Percentiles rank a stretch among this genome's conserved stretches.
Evolutionary conservation across 176 grass and related monocot genomes (phyloP).

Genomic region (Oryza coarctata): DNA sequence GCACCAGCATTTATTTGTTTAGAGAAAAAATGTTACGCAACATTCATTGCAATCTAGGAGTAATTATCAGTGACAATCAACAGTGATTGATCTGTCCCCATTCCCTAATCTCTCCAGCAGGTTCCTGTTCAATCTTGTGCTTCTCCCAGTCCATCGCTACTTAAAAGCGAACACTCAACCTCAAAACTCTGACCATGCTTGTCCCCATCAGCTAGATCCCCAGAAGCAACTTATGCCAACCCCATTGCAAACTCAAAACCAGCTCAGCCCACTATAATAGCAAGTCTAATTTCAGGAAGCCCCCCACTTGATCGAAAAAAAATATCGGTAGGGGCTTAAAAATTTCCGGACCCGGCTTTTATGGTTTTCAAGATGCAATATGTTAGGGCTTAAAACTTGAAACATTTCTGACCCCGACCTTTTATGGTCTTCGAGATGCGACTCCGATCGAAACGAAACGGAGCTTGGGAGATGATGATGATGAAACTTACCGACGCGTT

Average conservation of each 20-base stretch:
- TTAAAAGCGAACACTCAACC: constrained; percentile 17
- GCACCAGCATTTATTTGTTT: neutral
- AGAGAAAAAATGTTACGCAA: neutral
- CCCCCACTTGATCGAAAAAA: too few species aligned
- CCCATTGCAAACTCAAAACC: neutral
- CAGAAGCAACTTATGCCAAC: constrained; percentile 2
- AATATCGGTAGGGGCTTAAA: too few species aligned
- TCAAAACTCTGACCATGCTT: neutral
- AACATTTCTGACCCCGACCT: too few species aligned
- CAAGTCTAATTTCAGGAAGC: neutral
- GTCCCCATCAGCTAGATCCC: constrained; percentile 21
- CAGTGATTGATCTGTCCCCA: constrained; percentile 2
- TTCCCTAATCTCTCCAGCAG: neutral
- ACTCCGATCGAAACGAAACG: too few species aligned
- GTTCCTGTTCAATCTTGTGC: neutral
- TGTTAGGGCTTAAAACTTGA: too few species aligned
- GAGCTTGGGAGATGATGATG: neutral
- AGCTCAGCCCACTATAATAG: neutral
- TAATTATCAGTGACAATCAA: neutral
- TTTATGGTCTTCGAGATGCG: neutral
- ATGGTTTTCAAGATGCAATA: too few species aligned
- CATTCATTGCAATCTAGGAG: neutral
- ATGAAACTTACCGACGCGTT: constrained; percentile 57
- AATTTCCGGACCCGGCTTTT: too few species aligned
- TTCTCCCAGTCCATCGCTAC: neutral